Percentiles rank a stretch among this genome's conserved stretches.
Conservation (phyloP, 306 rosid species). For the Dryas octopetala region DNA sequence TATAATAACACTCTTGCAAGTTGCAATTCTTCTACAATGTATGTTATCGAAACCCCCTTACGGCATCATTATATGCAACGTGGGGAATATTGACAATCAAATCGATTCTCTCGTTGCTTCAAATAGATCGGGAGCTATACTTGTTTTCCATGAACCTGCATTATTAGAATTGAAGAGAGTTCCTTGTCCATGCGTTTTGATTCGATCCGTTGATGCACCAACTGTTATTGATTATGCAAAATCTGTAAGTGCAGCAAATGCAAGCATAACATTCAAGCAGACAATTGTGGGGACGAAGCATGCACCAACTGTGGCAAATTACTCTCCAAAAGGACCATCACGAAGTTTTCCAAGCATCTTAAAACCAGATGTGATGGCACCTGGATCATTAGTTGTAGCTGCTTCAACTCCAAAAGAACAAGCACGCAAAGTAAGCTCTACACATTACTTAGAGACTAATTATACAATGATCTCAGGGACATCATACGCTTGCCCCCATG, state of each 20-base stretch:
- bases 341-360: background rate
- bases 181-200: background rate
- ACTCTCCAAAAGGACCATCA: background rate
- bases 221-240: background rate
- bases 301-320: background rate
- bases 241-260: too few relatives aligned
- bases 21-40: background rate
- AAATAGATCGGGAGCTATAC: background rate
- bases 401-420: background rate
- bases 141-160: background rate
- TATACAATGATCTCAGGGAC: background rate
- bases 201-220: background rate
- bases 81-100: background rate
- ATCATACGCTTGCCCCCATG: background rate
- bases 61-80: background rate
- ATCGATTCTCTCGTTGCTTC: background rate
- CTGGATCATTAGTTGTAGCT: background rate
- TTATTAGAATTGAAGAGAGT: too few relatives aligned
- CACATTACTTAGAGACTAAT: background rate
- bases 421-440: too few relatives aligned
- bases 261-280: background rate
- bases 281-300: background rate
- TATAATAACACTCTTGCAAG: background rate
- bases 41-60: background rate
- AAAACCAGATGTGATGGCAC: constrained; percentile 15